These are phyloP conservation scores for Punica granatum DNA, from an alignment of 345 rosid species.

Conservation along the genomic window DNA sequence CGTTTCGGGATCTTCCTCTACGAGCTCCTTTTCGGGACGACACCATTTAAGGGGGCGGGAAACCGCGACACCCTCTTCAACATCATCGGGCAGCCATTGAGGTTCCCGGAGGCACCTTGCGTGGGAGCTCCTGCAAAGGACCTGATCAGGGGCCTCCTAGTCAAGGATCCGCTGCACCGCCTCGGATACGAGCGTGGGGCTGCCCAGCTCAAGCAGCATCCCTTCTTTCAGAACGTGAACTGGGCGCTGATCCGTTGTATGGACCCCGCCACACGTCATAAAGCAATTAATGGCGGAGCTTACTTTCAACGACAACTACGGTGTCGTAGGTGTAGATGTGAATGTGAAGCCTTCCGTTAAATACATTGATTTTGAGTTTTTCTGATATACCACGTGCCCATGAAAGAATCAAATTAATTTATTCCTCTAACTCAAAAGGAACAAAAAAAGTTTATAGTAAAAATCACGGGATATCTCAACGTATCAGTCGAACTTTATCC, in stretches of 20 bases:
- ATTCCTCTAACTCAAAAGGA: too few species aligned
- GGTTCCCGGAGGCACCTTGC: slow-evolving; percentile 62
- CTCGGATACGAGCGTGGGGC: slow-evolving; percentile 79
- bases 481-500: too few species aligned
- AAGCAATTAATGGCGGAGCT: slow-evolving; percentile 25
- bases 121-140: slow-evolving; percentile 77
- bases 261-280: slow-evolving; percentile 66
- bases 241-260: slow-evolving; percentile 89
- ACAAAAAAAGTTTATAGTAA: too few species aligned
- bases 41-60: slow-evolving; percentile 69
- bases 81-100: slow-evolving; percentile 64
- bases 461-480: too few species aligned
- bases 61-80: slow-evolving; percentile 65
- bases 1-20: slow-evolving; percentile 74
- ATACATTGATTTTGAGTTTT: slow-evolving; percentile 74
- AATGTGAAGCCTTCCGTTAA: slow-evolving; percentile 52
- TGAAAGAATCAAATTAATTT: too few species aligned
- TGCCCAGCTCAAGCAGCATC: slow-evolving; percentile 74
- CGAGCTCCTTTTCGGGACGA: slow-evolving; percentile 75
- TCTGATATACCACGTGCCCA: too few species aligned
- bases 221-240: slow-evolving; percentile 66
- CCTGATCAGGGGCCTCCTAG: slow-evolving; percentile 66
- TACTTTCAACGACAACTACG: slow-evolving; percentile 16
- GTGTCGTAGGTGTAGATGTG: slow-evolving; percentile 17
- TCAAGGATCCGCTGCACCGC: slow-evolving; percentile 74